A percentile compares a stretch with the other conserved stretches of the same genome.
phyloP scores from a whole-genome alignment of 805 yeast genomes.

The Ogataea nonfermentans region DNA sequence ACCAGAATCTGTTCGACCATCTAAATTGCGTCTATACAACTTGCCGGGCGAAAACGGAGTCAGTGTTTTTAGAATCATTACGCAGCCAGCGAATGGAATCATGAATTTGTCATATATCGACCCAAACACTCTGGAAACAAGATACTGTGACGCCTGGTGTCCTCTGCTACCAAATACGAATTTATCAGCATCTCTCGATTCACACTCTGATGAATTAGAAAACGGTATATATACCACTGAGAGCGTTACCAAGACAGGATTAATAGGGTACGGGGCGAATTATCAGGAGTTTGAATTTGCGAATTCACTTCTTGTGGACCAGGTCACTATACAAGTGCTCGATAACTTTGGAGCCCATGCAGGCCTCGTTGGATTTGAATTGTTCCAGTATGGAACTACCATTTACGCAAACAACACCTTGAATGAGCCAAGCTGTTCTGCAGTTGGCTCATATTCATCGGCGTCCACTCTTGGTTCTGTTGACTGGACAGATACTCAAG shows the following conservation, averaged over 20 bases:
- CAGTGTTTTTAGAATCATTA: slow-evolving; percentile 65
- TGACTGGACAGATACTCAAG: slow-evolving; percentile 25
- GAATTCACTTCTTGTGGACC: slow-evolving; percentile 57
- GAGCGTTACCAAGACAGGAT: slow-evolving; percentile 21
- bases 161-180: slow-evolving; percentile 53
- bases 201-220: slow-evolving; percentile 1
- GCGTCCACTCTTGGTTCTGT: slow-evolving; percentile 18
- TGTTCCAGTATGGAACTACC: slow-evolving; percentile 58
- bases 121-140: slow-evolving; percentile 56
- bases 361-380: slow-evolving; percentile 68
- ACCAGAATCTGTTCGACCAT: slow-evolving; percentile 58
- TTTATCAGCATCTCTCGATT: slow-evolving; percentile 24
- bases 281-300: slow-evolving; percentile 84
- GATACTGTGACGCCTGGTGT: slow-evolving; percentile 85
- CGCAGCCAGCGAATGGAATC: slow-evolving; percentile 80
- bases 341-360: slow-evolving; percentile 70
- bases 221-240: slow-evolving; percentile 15
- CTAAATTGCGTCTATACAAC: slow-evolving; percentile 71
- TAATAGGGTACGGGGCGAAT: slow-evolving; percentile 39
- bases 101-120: slow-evolving; percentile 89
- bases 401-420: slow-evolving; percentile 74
- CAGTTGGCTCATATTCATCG: slow-evolving; percentile 7
- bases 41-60: slow-evolving; percentile 50
- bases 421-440: slow-evolving; percentile 62
- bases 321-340: slow-evolving; percentile 61